Evolutionary conservation across 2,329 filamentous ascomycete species (phyloP), one percentile per base, ranked within the genome.

Genomic region (Colletotrichum kahawae): DNA sequence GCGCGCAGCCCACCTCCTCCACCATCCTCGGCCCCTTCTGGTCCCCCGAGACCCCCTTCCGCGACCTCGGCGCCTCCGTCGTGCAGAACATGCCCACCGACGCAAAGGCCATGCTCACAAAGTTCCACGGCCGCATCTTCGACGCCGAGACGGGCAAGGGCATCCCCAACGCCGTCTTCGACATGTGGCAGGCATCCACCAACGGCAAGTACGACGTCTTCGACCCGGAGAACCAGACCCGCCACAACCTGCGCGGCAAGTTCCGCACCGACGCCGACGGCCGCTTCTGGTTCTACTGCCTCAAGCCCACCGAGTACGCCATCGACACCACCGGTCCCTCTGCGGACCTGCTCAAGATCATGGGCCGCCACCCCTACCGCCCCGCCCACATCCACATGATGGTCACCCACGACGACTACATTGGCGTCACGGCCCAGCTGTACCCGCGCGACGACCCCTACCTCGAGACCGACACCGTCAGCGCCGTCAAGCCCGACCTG

Each of bases 341-440:
- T 31, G 66, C 75, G 14, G 76, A 79, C 4, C 72, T 79, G 34
- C 77, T 79, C 38, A 57, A 31, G 16, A 70, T 79, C 48, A 79
- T 79, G 78, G 78, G 77, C 51, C 77, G 78, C 60, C 78, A 79
- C 70, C 78, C 78, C 14, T 77, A 73, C 70, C 72, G 78, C 27
- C 78, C 78, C 51, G 78, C 78, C 8, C 78, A 79, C 67, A 79
- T 79, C 69, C 78, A 79, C 77, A 78, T 79, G 18, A 79, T 79
- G 78, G 78, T 82, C 75, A 87, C 87, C 18, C 85, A 85, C 57
- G 87, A 87, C 13, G 88, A 88, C 31, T 92, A 92, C 85, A 92
- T 91, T 79, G 81, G 90, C 87, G n/a, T 93, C 64, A 91, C 91
- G 2, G 93, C 92, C 2, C 92, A 94, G 80, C 92, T 94, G 76